Conservation (phyloP, 305 asterid genomes). For the Caryopteris hybrid region DNA sequence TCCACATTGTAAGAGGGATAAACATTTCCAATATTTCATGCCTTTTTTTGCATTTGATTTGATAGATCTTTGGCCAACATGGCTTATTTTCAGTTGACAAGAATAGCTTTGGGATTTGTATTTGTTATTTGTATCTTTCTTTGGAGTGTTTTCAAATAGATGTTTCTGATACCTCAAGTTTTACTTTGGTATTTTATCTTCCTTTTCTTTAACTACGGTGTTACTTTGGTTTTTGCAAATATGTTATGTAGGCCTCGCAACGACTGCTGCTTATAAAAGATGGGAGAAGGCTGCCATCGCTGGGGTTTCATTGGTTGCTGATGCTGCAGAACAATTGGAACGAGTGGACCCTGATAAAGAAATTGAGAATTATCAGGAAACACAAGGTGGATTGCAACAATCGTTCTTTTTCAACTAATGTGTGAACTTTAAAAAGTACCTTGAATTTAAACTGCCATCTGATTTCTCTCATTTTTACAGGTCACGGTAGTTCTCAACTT, state of each 20-base stretch:
- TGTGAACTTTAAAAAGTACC: conserved; percentile 6
- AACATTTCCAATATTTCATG: background rate
- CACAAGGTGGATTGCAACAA: conserved; percentile 41
- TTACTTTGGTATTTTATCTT: background rate
- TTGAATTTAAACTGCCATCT: conserved; percentile 8
- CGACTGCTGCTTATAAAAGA: conserved; percentile 84
- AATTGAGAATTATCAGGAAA: conserved; percentile 43
- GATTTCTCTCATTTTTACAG: conserved; percentile 38
- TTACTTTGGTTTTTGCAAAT: conserved; percentile 16
- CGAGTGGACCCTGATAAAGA: conserved; percentile 66
- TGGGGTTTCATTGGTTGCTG: conserved; percentile 98
- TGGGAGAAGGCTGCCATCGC: conserved; percentile 99
- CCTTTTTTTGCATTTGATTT: background rate
- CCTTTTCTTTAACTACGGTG: conserved; percentile 1
- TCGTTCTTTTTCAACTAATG: background rate
- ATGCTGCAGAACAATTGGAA: conserved; percentile 98
- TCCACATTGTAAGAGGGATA: background rate
- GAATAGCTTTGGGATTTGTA: background rate
- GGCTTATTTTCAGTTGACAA: background rate
- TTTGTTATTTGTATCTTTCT: background rate
- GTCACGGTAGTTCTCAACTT: conserved; percentile 40
- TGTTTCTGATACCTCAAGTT: background rate
- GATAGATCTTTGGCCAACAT: background rate
- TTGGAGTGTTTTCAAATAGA: background rate
- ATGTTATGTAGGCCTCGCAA: conserved; percentile 43